Evolutionary conservation across 441 rosid species (phyloP), one percentile per base, ranked within the genome.

Genomic region (Bocquillonia castaneifolia): DNA sequence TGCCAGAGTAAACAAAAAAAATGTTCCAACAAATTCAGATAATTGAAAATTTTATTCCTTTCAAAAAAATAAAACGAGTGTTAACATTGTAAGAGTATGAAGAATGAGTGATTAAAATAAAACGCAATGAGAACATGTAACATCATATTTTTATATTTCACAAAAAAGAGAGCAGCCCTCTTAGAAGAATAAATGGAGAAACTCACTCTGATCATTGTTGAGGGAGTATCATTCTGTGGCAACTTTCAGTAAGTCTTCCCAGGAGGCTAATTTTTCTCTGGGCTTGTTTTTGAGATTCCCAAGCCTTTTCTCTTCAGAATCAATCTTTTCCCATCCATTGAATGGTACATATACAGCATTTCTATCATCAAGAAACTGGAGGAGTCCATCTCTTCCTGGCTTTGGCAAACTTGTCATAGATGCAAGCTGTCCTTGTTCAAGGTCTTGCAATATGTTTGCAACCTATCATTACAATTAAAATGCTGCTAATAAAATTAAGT

Each of bases 321-420:
- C 93, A 32, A 93, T 89, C 75, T 81, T 85, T 75, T 86, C 86
- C 97, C 97, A 91, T 5, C 36, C 86, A 66, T 62, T 72, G 73
- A 79, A 91, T 5, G 87, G 83, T 26, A 91, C 76, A 36, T 64
- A 76, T 71, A 78, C 73, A 48, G 81, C 83, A 10, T 75, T 72
- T 74, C 84, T 74, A 48, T 68, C 26, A 25, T 82, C 86, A 34
- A 93, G 81, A 64, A 91, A 69, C 69, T 81, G 67, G 20, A 80
- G 78, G 31, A 91, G 93, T 62, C 97, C 96, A 48, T 81, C 84
- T 74, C 88, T 78, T 53, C 95, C 96, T 6, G 74, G 81, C 79
- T 86, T 88, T 13, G 67, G 70, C 25, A 52, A 78, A 63, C 65
- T 72, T 1, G 76, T 36, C 6, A 70, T 10, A 10, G 81, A 64